Evolutionary conservation across 768 basidiomycete genomes (phyloP).

Genomic region (Tricholoma matsutake): DNA sequence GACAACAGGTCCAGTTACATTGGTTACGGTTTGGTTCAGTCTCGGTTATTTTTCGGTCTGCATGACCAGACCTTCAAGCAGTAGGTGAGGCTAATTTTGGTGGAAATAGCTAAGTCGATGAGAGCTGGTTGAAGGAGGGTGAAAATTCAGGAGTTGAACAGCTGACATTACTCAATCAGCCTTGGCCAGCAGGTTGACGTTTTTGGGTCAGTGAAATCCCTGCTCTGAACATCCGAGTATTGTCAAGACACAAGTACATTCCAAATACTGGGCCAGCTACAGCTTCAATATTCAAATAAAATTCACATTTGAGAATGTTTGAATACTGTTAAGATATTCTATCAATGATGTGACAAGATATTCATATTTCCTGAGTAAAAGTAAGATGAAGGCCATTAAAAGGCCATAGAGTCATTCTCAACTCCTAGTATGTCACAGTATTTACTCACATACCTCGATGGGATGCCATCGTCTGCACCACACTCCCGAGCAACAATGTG

Average conservation of each 20-base stretch:
- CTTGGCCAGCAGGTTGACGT: neutral
- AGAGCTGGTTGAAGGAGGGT: neutral
- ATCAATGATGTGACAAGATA: neutral
- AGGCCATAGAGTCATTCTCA: neutral
- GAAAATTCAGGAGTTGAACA: neutral
- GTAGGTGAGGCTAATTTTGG: too few relatives aligned
- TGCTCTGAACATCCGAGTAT: neutral
- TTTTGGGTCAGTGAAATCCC: neutral
- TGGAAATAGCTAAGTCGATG: too few relatives aligned
- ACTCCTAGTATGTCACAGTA: neutral
- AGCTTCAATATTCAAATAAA: neutral
- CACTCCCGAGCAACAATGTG: constrained; percentile 12
- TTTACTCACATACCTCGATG: constrained; percentile 13
- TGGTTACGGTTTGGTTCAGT: too few relatives aligned
- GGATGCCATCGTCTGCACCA: too few relatives aligned
- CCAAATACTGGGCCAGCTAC: neutral
- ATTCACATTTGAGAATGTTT: neutral
- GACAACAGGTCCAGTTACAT: too few relatives aligned
- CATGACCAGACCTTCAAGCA: too few relatives aligned
- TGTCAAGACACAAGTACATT: neutral
- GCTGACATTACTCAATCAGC: neutral
- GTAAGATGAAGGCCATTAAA: constrained; percentile 11
- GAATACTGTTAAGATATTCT: neutral
- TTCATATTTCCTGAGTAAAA: constrained; percentile 10
- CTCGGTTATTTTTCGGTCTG: too few relatives aligned